A percentile compares a stretch with the other conserved stretches of the same genome.
Evolutionary conservation across 257 asterid genomes (phyloP).

Genomic region (Anisodus tanguticus): DNA sequence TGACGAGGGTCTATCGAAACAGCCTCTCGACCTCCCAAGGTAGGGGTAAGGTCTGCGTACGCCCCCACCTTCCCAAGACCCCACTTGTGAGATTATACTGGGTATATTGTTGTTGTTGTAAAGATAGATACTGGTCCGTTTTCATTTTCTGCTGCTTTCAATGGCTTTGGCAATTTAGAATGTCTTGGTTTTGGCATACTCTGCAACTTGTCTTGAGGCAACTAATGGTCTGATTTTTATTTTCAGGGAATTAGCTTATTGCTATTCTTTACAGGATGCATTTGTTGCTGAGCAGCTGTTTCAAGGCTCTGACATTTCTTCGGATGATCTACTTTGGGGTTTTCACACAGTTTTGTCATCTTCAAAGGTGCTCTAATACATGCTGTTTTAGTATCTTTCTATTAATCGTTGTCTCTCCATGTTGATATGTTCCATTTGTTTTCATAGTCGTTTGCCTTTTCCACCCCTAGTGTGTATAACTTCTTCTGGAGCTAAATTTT

Average conservation of each 20-base stretch:
- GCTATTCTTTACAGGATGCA: slow-evolving; percentile 74
- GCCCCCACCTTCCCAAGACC: too few species aligned
- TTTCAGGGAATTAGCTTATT: slow-evolving; percentile 70
- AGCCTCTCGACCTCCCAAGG: too few species aligned
- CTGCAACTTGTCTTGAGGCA: not conserved
- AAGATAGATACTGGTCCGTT: not conserved
- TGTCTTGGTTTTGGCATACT: not conserved
- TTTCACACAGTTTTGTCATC: slow-evolving; percentile 72
- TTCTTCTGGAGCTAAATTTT: slow-evolving; percentile 14
- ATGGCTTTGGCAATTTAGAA: not conserved
- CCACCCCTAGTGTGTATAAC: not conserved
- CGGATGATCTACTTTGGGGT: slow-evolving; percentile 95
- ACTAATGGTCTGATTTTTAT: slow-evolving; percentile 24
- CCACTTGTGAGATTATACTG: too few species aligned
- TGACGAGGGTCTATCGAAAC: too few species aligned
- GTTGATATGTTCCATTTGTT: slow-evolving; percentile 20
- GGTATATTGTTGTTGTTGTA: not conserved
- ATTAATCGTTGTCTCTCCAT: not conserved
- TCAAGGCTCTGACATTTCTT: slow-evolving; percentile 74
- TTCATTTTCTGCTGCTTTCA: slow-evolving; percentile 20
- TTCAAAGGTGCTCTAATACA: slow-evolving; percentile 60
- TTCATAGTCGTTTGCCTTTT: not conserved
- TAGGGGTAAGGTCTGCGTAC: too few species aligned
- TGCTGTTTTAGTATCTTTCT: slow-evolving; percentile 20
- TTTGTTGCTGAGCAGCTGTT: slow-evolving; percentile 78